Conservation (phyloP, 2,329 filamentous ascomycete genomes). For the Blumeria graminis region DNA sequence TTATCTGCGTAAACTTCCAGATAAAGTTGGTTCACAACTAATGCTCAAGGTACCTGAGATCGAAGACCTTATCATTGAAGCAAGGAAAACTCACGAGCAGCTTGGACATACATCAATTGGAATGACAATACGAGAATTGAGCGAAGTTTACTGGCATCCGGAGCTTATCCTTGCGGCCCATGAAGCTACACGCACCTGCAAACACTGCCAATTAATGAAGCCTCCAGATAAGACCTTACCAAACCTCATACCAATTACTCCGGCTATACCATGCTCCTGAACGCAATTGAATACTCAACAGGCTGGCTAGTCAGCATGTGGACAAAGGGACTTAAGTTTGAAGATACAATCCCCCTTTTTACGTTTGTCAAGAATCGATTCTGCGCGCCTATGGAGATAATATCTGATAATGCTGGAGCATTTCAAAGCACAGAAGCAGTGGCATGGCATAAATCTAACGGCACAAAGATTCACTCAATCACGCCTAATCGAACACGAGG, state of each 20-base stretch:
- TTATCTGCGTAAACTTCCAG: background rate
- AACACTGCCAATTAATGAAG: background rate
- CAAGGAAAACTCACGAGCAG: background rate
- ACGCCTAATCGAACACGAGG: background rate
- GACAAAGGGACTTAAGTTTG: conserved; percentile 1
- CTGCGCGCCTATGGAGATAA: background rate
- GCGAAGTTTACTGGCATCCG: background rate
- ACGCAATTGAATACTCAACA: background rate
- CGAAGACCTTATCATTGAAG: background rate
- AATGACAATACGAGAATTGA: background rate
- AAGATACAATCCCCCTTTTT: background rate
- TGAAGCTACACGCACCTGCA: background rate
- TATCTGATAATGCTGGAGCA: conserved; percentile 2
- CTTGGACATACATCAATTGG: background rate
- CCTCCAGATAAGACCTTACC: background rate
- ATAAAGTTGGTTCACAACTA: background rate
- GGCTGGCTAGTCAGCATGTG: conserved; percentile 1
- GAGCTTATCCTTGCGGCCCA: background rate
- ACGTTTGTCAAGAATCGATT: background rate
- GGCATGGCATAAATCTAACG: conserved; percentile 1
- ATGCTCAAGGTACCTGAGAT: conserved; percentile 1
- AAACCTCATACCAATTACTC: background rate
- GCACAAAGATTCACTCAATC: background rate
- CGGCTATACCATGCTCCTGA: background rate
- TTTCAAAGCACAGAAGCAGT: conserved; percentile 2